Base-by-base conservation (phyloP, 2,329 filamentous ascomycete genomes). In the Mycosphaerella sp. region DNA sequence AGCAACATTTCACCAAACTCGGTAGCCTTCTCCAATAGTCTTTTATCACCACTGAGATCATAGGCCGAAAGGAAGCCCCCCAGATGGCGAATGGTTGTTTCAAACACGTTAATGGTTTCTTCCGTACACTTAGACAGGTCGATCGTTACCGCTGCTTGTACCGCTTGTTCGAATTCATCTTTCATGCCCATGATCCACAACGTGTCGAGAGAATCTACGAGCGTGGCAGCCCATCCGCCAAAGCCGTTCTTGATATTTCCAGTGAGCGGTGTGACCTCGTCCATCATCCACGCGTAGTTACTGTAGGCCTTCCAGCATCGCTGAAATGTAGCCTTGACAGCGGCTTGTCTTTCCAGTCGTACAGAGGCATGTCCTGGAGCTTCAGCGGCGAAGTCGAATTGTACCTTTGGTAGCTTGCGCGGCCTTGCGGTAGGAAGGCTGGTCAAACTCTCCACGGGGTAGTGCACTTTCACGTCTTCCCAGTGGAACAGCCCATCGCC, bases 141-240 rank as follows among this genome's bases (percentile, higher is more conserved):
- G 46, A 78, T 74, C 23, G 61, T 62, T 41, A 72, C 67, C 0
- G 74, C 65, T 9, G 73, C 73, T n/a, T 67, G 62, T 12, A 76
- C 72, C 1, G 75, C 75, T 23, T 71, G 70, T 12, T 70, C 64
- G 49, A 77, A 78, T 42, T 78, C 75, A n/a, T 72, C 68, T 51
- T 74, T 70, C 59, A 74, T 64, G 1, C 66, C 73, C 54, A 56
- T 56, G 45, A 56, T 56, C 45, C 46, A 56, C 6, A 56, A 45
- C 6, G 38, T 42, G 36, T 56, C 54, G 21, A 56, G 50, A n/a
- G 44, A 45, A 29, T 56, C 54, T 2, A 77, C 72, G 10, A 77
- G 62, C 7, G 69, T 74, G 4, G 74, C 74, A 2, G 70, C 74
- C 75, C 75, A 77, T 4, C 75, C 75, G 46, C 74, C 74, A 62